Evolutionary conservation across 331 rosid species (phyloP).

Genomic region (Quercus lobata): DNA sequence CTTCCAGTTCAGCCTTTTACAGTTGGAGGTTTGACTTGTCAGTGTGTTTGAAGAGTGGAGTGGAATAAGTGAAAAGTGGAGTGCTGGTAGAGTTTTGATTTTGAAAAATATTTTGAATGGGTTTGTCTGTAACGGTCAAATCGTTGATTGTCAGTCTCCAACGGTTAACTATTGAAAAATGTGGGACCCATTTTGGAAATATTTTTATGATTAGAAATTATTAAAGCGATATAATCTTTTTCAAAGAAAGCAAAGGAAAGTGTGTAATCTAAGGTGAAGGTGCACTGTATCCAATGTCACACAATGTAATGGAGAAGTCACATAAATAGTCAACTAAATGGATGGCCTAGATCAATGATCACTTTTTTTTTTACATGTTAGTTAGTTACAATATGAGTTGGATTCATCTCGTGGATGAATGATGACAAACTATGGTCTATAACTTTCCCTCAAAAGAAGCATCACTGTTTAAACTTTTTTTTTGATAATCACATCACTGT

Average conservation of each 20-base stretch:
- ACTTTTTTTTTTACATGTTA: too few relatives aligned
- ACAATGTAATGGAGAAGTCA: too few relatives aligned
- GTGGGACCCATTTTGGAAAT: slow-evolving; percentile 19
- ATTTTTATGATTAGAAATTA: neutral
- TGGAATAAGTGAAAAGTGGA: slow-evolving; percentile 16
- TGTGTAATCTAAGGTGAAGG: neutral
- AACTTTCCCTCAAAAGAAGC: slow-evolving; percentile 6
- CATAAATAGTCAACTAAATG: neutral
- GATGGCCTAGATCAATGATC: neutral
- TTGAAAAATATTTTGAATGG: slow-evolving; percentile 20
- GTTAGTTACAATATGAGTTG: too few relatives aligned
- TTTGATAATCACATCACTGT: neutral
- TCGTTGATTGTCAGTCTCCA: slow-evolving; percentile 27
- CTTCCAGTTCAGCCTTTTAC: neutral
- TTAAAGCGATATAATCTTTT: slow-evolving; percentile 14
- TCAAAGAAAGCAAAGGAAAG: neutral
- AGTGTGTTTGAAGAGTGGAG: neutral
- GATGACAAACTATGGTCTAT: slow-evolving; percentile 1
- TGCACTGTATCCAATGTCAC: neutral
- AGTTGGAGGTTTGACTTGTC: too few relatives aligned
- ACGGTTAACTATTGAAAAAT: slow-evolving; percentile 25
- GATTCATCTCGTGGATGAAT: neutral
- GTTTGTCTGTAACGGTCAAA: slow-evolving; percentile 49
- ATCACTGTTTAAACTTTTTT: neutral
- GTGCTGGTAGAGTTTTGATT: neutral